Conservation (phyloP, 2,329 filamentous ascomycete species). For the Ophiosphaerella narmari region DNA sequence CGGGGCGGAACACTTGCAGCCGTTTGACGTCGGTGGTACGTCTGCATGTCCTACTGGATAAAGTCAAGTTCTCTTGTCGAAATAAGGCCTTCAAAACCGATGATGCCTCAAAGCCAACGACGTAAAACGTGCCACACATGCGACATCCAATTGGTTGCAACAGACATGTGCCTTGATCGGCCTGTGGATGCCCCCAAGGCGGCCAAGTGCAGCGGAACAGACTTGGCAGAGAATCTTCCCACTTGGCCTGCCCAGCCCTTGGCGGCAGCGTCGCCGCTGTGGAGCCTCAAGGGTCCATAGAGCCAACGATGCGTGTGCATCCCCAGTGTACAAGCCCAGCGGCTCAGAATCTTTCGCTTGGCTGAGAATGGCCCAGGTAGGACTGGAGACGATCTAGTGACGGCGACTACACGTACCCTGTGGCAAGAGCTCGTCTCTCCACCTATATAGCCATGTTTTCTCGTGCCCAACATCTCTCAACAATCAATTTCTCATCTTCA, state of each 20-base stretch:
- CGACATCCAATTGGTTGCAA: slow-evolving; percentile 9
- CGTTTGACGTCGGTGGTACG: neutral
- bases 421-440: slow-evolving; percentile 17
- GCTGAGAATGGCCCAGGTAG: neutral
- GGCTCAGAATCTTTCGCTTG: slow-evolving; percentile 12
- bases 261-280: slow-evolving; percentile 7
- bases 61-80: neutral
- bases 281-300: slow-evolving; percentile 1
- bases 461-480: no score
- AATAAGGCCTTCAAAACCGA: slow-evolving; percentile 1
- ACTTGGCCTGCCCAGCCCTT: slow-evolving; percentile 12
- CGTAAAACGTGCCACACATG: slow-evolving; percentile 7
- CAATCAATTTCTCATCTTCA: neutral
- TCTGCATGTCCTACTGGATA: neutral
- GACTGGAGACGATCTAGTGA: neutral
- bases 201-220: slow-evolving; percentile 14
- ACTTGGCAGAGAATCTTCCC: slow-evolving; percentile 14
- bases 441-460: slow-evolving; percentile 2
- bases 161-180: slow-evolving; percentile 1
- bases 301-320: slow-evolving; percentile 6
- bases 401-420: neutral
- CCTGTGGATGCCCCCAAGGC: slow-evolving; percentile 15
- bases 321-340: neutral
- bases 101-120: slow-evolving; percentile 9
- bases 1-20: neutral